Evolutionary conservation across 352 stramenopile species (phyloP).

Genomic region (Phytophthora palmivora): DNA sequence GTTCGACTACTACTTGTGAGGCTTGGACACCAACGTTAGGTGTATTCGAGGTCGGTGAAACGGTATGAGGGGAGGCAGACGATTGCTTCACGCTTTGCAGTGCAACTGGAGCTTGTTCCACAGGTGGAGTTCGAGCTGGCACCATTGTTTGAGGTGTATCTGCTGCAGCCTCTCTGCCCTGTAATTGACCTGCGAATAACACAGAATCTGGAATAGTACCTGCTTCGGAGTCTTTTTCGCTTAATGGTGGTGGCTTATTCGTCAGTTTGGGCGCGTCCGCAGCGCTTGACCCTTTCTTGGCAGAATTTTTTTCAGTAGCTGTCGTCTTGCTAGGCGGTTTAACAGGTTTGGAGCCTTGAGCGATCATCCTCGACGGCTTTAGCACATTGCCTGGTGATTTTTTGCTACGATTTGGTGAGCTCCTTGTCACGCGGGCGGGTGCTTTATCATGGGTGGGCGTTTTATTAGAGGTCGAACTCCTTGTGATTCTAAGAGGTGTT

Average conservation of each 20-base stretch:
- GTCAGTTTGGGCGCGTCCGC: background rate
- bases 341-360: background rate
- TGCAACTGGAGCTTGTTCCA: background rate
- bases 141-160: background rate
- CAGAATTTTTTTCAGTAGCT: background rate
- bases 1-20: background rate
- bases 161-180: background rate
- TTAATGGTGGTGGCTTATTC: background rate
- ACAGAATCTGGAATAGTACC: background rate
- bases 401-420: background rate
- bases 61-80: background rate
- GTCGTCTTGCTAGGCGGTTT: background rate
- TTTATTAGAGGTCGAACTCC: background rate
- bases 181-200: background rate
- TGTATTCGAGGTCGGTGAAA: background rate
- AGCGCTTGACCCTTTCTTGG: background rate
- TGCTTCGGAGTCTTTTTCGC: background rate
- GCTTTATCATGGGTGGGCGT: background rate
- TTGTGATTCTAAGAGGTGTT: slow-evolving; percentile 1
- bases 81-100: background rate
- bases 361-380: background rate
- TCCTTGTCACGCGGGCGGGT: background rate
- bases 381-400: slow-evolving; percentile 1
- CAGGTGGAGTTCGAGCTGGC: background rate
- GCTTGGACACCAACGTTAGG: background rate